These are phyloP conservation scores for Coemansia sp. DNA, from an alignment of 192 early-diverging fungal species.

Conservation along the genomic window DNA sequence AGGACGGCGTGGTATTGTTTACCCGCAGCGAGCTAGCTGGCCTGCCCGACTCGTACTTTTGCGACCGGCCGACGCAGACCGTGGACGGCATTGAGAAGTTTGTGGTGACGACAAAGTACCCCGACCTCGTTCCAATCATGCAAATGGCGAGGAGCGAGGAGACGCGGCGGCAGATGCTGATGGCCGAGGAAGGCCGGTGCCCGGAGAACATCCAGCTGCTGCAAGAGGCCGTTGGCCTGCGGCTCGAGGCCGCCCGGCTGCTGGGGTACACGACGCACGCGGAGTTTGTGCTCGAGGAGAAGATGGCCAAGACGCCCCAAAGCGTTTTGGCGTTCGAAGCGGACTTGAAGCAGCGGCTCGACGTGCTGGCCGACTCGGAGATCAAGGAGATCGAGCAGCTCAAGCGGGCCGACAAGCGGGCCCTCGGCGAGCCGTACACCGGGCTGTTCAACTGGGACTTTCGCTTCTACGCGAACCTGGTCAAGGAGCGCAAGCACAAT, in stretches of 20 bases:
- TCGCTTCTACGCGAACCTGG: constrained; percentile 67
- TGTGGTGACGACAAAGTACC: constrained; percentile 71
- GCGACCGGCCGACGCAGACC: constrained; percentile 46
- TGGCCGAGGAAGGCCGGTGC: constrained; percentile 55
- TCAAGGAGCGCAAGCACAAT: constrained; percentile 67
- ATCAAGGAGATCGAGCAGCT: constrained; percentile 60
- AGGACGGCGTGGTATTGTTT: constrained; percentile 47
- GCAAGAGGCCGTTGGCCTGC: constrained; percentile 55
- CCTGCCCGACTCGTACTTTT: constrained; percentile 64
- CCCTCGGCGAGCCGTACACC: constrained; percentile 50
- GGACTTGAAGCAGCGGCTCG: constrained; percentile 57
- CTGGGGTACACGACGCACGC: constrained; percentile 73
- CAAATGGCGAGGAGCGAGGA: constrained; percentile 51
- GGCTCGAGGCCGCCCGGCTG: constrained; percentile 54
- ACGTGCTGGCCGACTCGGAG: constrained; percentile 58
- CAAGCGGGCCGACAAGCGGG: constrained; percentile 56
- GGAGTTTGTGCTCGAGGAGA: constrained; percentile 65
- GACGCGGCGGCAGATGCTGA: constrained; percentile 49
- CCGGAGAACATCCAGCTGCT: constrained; percentile 60
- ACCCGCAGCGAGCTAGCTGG: constrained; percentile 63
- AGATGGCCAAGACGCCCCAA: constrained; percentile 76
- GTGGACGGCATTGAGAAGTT: constrained; percentile 58
- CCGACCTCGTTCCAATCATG: constrained; percentile 49
- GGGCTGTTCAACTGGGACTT: constrained; percentile 72
- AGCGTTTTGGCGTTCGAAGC: constrained; percentile 63